Evolutionary conservation across 257 asterid species (phyloP), one percentile per base, ranked within the genome.

Genomic region (Penstemon barbatus): DNA sequence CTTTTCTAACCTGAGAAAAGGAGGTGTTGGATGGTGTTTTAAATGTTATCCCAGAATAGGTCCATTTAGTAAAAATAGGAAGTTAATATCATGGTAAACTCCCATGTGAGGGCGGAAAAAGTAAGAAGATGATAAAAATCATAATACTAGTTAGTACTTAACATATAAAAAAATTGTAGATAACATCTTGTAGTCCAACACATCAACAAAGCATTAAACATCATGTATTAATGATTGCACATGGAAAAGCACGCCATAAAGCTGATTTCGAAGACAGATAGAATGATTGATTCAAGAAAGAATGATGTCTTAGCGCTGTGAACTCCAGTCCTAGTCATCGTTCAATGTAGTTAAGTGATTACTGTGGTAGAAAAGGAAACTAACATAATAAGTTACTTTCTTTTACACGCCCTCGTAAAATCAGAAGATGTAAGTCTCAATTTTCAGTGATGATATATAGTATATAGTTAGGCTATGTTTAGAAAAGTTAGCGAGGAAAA

Each of bases 1-100:
- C 83, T 83, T 86, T 82, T 83, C 78, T 73, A 87, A 73, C 79
- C 95, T 87, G 50, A 70, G 74, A 66, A 61, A 66, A 33, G 6
- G 42, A 62, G 49, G 41, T 67, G 33, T 52, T 18, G 48, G 49
- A 65, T 56, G 52, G 41, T 40, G 10, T 10, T 76, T 59, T 53
- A 59, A 68, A 68, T 13, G 54, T 13, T 51, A 66, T n/a, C 53
- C 18, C 8, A 39, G 41, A 44, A 61, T 4, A 11, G 4, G 39
- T 40, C 40, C 40, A 33, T 46, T 43, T 41, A 40, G 57, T 40
- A 49, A 33, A 19, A 52, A 52, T 43, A 10, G 59, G 49, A 70
- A 65, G 39, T 42, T 58, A 63, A 15, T 54, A 50, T n/a, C 25
- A 43, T 19, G 43, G 68, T 43, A 45, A 51, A 61, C 59, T 42